phyloP scores from a whole-genome alignment of 2,329 filamentous ascomycete genomes.

The Tolypocladium sp. region DNA sequence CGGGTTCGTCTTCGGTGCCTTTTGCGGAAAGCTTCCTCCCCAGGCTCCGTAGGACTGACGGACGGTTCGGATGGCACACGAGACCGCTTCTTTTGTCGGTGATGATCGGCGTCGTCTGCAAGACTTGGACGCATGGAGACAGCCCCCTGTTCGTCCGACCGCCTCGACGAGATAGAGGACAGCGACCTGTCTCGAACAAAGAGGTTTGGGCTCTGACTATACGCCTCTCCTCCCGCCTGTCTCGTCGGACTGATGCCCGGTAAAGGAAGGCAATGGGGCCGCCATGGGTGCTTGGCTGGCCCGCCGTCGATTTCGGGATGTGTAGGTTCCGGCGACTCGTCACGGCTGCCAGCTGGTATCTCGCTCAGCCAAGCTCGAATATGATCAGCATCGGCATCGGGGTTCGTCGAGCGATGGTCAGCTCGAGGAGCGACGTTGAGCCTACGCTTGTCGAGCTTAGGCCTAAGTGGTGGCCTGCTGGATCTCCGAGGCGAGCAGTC shows the following conservation, averaged over 20 bases:
- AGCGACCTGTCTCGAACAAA: constrained; percentile 2
- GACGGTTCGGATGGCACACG: background rate
- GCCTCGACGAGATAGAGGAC: background rate
- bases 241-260: background rate
- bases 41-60: background rate
- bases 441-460: background rate
- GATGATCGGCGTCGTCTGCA: background rate
- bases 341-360: background rate
- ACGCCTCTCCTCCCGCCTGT: background rate
- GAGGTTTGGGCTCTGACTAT: background rate
- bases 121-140: background rate
- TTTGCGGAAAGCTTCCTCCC: background rate
- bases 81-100: background rate
- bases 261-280: background rate
- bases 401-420: background rate
- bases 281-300: background rate
- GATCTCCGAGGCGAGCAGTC: background rate
- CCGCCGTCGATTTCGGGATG: background rate
- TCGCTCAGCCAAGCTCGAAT: constrained; percentile 1
- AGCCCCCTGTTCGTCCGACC: background rate
- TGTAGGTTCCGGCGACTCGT: background rate
- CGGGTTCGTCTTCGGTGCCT: constrained; percentile 2
- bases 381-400: too few species aligned
- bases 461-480: background rate
- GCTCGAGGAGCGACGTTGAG: background rate